A percentile compares a stretch with the other conserved stretches of the same genome.
These are phyloP conservation scores for Neonectria faginata DNA, from an alignment of 2,329 filamentous ascomycete genomes.

Conservation along the genomic window DNA sequence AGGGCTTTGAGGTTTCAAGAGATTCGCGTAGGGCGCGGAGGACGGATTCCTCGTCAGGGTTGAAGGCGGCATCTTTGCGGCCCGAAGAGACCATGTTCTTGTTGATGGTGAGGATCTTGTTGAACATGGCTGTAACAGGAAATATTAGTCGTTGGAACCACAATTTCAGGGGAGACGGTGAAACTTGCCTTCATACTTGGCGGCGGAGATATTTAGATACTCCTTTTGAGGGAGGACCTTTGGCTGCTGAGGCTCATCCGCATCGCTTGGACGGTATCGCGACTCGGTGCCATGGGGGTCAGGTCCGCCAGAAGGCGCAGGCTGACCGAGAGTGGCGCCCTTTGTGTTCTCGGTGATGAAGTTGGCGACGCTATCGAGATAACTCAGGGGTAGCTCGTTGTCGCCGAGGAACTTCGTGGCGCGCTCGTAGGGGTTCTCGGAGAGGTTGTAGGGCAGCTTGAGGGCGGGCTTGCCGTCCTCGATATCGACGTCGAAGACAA, in stretches of 20 bases:
- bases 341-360: conserved; percentile 93
- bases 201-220: conserved; percentile 81
- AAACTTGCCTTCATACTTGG: conserved; percentile 70
- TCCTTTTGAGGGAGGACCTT: conserved; percentile 81
- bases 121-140: conserved; percentile 70
- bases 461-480: conserved; percentile 93
- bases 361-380: conserved; percentile 90
- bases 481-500: conserved; percentile 96
- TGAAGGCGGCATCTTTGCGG: conserved; percentile 79
- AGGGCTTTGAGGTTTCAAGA: conserved; percentile 69
- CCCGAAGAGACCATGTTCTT: conserved; percentile 76
- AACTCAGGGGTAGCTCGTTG: conserved; percentile 87
- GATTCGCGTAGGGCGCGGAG: conserved; percentile 72
- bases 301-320: conserved; percentile 62
- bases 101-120: conserved; percentile 82
- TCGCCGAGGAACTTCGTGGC: conserved; percentile 91
- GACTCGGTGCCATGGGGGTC: conserved; percentile 85
- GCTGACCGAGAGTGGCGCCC: conserved; percentile 82
- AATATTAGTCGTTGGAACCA: conserved; percentile 17
- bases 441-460: conserved; percentile 93
- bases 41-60: conserved; percentile 74
- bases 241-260: conserved; percentile 55
- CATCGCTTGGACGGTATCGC: conserved; percentile 77
- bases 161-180: neutral
- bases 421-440: conserved; percentile 91